Base-by-base conservation (phyloP, 1,139 yeast genomes). In the Geotrichum siamense region DNA sequence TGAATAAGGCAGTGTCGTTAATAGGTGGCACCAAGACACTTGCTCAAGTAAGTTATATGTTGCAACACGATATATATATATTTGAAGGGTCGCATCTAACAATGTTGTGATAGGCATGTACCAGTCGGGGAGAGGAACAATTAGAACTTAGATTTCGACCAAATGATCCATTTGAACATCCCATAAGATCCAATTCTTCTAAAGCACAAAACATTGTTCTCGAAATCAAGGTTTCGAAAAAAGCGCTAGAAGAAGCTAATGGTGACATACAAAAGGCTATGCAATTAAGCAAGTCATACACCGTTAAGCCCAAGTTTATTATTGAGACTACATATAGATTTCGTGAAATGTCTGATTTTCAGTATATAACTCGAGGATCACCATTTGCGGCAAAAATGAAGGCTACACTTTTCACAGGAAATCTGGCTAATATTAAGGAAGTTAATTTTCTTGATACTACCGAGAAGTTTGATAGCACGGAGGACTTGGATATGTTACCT, bases 301-400 rank as follows among this genome's bases (percentile, higher is more conserved):
- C 33, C 15, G 47, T 39, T 8, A 43, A 12, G 43, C 52, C 52
- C 15, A 48, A 47, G 30, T 42, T 66, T 0, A 72, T 86, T 15
- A 70, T 87, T 19, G 78, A 79, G 53, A 75, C 78, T 49, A 82
- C 82, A 15, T 82, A 78, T 55, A 75, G 84, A 53, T 91, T 89
- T 61, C 74, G 95, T 53, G 86, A 84, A 48, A 76, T 91, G 70
- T 79, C 91, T 1, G 98, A 91, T 63, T 91, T 86, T 60, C 98
- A 89, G 60, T 75, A 77, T 50, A 67, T 74, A 27, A 75, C 89
- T 16, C 74, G 73, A 44, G 72, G 76, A 52, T 81, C 83, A 12
- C 57, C 67, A 1, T 70, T 78, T 51, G 70, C 73, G 1, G 51
- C 61, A 3, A 65, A 67, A 27, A 66, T 76, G 46, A 59, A 68